Evolutionary conservation across 2,329 filamentous ascomycete species (phyloP), one percentile per base, ranked within the genome.

Genomic region (Fusarium tjaetaba): DNA sequence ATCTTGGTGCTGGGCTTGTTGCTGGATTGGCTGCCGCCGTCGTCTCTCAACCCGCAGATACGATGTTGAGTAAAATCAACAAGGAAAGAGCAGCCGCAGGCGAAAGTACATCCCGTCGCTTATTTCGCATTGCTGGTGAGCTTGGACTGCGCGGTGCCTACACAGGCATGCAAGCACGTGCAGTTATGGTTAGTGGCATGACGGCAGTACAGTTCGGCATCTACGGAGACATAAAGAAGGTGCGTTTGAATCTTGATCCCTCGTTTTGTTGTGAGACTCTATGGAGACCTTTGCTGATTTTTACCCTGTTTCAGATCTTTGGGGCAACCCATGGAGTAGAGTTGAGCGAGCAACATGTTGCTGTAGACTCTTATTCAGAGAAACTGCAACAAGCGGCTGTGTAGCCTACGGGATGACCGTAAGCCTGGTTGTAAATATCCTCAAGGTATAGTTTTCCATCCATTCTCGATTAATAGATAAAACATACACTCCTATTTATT

Each of bases 161-260:
- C 38, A 56, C 52, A 15, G 38, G 52, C 26, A 56, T 56, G 38
- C 36, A 56, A 30, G 52, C 52, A 32, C 52, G 52, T 8, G 52
- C 52, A 24, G 52, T 56, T 11, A 56, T 56, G 52, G 52, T 56
- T 8, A 56, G 52, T 56, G 52, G 52, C 14, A 56, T 56, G 52
- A 56, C 52, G 15, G 52, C 52, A 42, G 52, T 56, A 7, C 52
- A 56, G 34, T 56, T 56, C 2, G 52, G 52, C 20, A 56, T 56
- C 22, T 56, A 56, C 11, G 52, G 52, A 41, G 52, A 56, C 26
- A 42, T 56, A 24, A 56, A 56, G 26, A 56, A 56, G 52, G 52
- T 56, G 22, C 11, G 36, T 56, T 13, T 13, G 7, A 10, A 7
- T 13, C 11, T 28, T 4, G 6, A 41, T 55, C 34, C 30, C 15